Base-by-base conservation (phyloP, 1,139 yeast species). In the Suhomyces bolitotheri region DNA sequence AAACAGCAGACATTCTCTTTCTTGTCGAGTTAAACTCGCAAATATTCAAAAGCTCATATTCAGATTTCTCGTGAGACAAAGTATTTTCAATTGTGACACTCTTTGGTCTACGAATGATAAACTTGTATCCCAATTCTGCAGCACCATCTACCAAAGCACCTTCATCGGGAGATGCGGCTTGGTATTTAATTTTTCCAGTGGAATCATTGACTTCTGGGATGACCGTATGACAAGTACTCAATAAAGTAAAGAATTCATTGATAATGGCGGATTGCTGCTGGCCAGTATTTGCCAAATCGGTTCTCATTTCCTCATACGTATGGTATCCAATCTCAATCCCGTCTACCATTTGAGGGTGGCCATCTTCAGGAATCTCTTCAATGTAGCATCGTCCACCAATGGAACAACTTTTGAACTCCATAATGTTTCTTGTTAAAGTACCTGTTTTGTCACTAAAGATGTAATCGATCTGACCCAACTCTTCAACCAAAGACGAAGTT, bases 111-210 rank as follows among this genome's bases (percentile, higher is more conserved):
- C 98, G 85, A 30, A 89, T 79, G 9, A 77, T 74, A 56, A 94
- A 94, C 46, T 76, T 82, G 57, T 84, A 92, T 0, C 97, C 97
- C 36, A 92, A 68, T 51, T 71, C 73, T 1, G 97, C 94, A 13
- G 97, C 98, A 40, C 98, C 98, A 51, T 92, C 90, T 3, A 94
- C 99, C 44, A 94, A 70, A 0, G 99, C 99, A 38, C 98, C 98
- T 67, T 94, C 98, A 64, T 94, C 99, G 1, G 98, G 98, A 2
- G 97, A 90, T 0, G 98, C 97, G 1, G 99, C 98, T 63, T 94
- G 98, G 56, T 94, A 94, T 57, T 87, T 90, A 47, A 92, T 82
- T 1, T 69, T 53, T 0, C 85, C 85, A 35, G 76, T 74, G 1
- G 55, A 51, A 2, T 73, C 81, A 41, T 73, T 74, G 12, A 76